Evolutionary conservation across 768 basidiomycete species (phyloP), one percentile per base, ranked within the genome.

Genomic region (Sarcomyxa edulis): DNA sequence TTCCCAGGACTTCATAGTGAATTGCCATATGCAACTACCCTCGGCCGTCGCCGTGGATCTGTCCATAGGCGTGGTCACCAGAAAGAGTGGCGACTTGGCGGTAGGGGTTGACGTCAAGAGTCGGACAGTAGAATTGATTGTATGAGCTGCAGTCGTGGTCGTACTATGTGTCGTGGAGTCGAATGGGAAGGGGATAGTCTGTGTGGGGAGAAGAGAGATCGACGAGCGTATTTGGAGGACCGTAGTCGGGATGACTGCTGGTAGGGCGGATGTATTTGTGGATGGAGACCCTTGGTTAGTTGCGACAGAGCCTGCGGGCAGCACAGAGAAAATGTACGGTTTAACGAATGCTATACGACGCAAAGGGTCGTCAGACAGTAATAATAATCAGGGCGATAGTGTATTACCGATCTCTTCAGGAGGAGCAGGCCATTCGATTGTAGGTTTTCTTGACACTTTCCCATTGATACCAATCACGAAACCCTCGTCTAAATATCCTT

Each of bases 331-430:
- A 11, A 92, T 63, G 47, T 91, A 93, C 1, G 90, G 89, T 46
- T 77, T 78, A 37, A 86, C 66, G 39, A 78, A 81, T 3, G 78
- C 88, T 86, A 46, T 23, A 39, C 15, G 35, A 33, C 16, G 40
- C 8, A 32, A 34, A 26, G 21, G 19, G n/a, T 31, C 6, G 19
- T 3, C 12, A 15, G 3, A n/a, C n/a, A n/a, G n/a, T n/a, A n/a
- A n/a, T n/a, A n/a, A n/a, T n/a, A n/a, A 15, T 20, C 10, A 28
- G 4, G 16, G 20, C 1, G 14, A 40, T 49, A 15, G 18, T 12
- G n/a, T 39, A 62, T 49, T 47, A 84, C 88, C 70, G 19, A 84
- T 69, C 45, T 95, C 92, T 51, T 94, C 90, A 16, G 88, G 89
- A 32, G 81, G 71, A n/a, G 74, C 71, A 2, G 81, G 76, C 84